phyloP scores from a whole-genome alignment of 805 yeast species.

The Torulaspora maleeae region DNA sequence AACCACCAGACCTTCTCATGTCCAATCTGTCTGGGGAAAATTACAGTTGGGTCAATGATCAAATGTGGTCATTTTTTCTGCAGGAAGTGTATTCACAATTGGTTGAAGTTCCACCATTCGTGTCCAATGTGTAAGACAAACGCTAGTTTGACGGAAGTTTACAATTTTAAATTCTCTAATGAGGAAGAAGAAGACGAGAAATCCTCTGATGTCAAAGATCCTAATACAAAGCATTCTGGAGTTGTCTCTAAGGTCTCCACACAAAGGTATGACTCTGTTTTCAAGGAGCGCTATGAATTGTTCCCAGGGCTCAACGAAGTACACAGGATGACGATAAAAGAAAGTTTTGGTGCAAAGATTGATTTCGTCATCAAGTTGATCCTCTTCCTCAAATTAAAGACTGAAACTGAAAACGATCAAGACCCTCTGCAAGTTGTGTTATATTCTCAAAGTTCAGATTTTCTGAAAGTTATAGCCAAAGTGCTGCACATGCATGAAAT shows the following conservation, averaged over 20 bases:
- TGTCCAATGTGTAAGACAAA: constrained; percentile 81
- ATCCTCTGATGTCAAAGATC: constrained; percentile 3
- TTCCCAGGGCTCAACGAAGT: constrained; percentile 42
- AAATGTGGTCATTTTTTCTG: constrained; percentile 93
- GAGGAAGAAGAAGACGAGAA: constrained; percentile 8
- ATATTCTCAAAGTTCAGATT: constrained; percentile 85
- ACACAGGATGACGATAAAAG: constrained; percentile 39
- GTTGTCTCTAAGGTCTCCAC: not conserved
- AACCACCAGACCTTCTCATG: constrained; percentile 45
- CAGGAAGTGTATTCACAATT: constrained; percentile 66
- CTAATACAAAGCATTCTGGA: not conserved
- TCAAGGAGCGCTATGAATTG: constrained; percentile 23
- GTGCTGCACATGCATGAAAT: constrained; percentile 62
- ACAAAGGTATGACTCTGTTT: constrained; percentile 3
- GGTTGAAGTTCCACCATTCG: constrained; percentile 53
- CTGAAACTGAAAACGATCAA: constrained; percentile 34
- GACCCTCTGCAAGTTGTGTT: constrained; percentile 68
- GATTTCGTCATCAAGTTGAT: constrained; percentile 76
- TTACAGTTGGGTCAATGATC: constrained; percentile 72
- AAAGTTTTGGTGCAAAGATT: constrained; percentile 76
- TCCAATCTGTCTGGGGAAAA: constrained; percentile 69
- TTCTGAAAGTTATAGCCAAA: constrained; percentile 58
- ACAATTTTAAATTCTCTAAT: constrained; percentile 55
- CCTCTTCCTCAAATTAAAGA: constrained; percentile 53
- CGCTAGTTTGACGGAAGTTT: constrained; percentile 50